Evolutionary conservation across 73 alveolate species (phyloP).

Genomic region (Stentor roeselii): DNA sequence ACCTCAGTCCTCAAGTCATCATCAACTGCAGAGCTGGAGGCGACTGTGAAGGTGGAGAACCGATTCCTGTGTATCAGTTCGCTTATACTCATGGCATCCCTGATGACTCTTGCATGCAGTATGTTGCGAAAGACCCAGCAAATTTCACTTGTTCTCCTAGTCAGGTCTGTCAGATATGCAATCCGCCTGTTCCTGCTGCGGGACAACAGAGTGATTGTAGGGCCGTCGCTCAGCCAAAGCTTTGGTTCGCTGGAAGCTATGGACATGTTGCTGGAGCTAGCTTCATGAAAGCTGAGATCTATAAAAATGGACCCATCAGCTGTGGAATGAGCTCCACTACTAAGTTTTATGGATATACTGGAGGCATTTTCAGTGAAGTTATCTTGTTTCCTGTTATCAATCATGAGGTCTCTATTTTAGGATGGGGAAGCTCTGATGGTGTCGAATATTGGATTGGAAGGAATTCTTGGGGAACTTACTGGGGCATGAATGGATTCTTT

Average conservation of each 20-base stretch:
- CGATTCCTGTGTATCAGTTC: slow-evolving; percentile 57
- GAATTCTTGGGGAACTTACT: slow-evolving; percentile 89
- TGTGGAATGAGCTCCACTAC: slow-evolving; percentile 56
- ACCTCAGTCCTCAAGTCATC: slow-evolving; percentile 59
- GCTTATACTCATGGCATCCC: slow-evolving; percentile 61
- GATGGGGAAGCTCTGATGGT: slow-evolving; percentile 81
- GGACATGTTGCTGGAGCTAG: slow-evolving; percentile 59
- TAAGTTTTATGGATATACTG: slow-evolving; percentile 59
- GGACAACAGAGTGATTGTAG: slow-evolving; percentile 46
- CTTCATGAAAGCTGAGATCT: slow-evolving; percentile 77
- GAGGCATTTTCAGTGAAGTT: slow-evolving; percentile 79
- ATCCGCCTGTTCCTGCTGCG: slow-evolving; percentile 16
- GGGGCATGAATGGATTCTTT: slow-evolving; percentile 93
- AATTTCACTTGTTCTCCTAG: slow-evolving; percentile 55
- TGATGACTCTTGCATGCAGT: slow-evolving; percentile 60
- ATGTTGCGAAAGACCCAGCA: slow-evolving; percentile 53
- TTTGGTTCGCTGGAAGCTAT: slow-evolving; percentile 50
- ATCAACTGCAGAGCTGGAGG: slow-evolving; percentile 87
- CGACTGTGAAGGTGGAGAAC: slow-evolving; percentile 70
- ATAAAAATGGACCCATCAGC: slow-evolving; percentile 72
- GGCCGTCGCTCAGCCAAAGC: slow-evolving; percentile 53
- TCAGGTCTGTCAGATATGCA: slow-evolving; percentile 29
- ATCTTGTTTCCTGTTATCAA: slow-evolving; percentile 35
- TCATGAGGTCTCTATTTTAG: slow-evolving; percentile 72
- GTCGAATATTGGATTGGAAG: slow-evolving; percentile 82